These are phyloP conservation scores for Picea glauca DNA, from an alignment of 75 land plant genomes.

Conservation along the genomic window DNA sequence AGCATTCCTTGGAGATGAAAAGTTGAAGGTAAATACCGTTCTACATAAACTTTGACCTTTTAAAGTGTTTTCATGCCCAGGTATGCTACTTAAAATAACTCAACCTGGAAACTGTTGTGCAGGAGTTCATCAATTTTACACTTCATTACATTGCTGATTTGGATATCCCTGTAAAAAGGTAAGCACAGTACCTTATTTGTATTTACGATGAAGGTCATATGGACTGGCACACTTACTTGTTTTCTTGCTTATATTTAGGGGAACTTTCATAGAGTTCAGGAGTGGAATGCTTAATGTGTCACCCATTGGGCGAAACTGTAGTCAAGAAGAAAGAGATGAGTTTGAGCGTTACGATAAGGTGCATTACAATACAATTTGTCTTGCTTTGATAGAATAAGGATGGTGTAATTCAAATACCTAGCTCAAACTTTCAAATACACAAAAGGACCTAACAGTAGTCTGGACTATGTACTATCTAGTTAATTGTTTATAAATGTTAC, in stretches of 20 bases:
- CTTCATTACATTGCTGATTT: constrained; percentile 97
- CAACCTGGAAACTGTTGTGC: constrained; percentile 13
- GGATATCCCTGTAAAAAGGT: constrained; percentile 98
- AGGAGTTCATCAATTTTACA: constrained; percentile 93
- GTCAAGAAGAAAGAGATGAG: constrained; percentile 94
- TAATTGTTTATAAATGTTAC: too few species aligned
- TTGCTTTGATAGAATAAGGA: background rate
- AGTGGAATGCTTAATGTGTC: constrained; percentile 98
- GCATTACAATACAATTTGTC: background rate
- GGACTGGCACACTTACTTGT: background rate
- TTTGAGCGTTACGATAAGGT: constrained; percentile 98
- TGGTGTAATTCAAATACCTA: background rate
- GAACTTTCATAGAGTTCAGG: constrained; percentile 96
- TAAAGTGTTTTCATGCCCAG: background rate
- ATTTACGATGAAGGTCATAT: background rate
- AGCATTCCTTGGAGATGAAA: constrained; percentile 72
- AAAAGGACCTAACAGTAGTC: too few species aligned
- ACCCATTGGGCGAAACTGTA: constrained; percentile 97
- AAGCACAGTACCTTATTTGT: background rate
- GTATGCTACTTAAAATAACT: background rate
- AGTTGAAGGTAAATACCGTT: constrained; percentile 53
- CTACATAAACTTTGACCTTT: background rate
- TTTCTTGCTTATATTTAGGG: constrained; percentile 39
- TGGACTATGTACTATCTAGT: too few species aligned
- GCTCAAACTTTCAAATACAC: too few species aligned